Evolutionary conservation across 176 grass and related monocot genomes (phyloP), one percentile per base, ranked within the genome.

Genomic region (Zizania latifolia): DNA sequence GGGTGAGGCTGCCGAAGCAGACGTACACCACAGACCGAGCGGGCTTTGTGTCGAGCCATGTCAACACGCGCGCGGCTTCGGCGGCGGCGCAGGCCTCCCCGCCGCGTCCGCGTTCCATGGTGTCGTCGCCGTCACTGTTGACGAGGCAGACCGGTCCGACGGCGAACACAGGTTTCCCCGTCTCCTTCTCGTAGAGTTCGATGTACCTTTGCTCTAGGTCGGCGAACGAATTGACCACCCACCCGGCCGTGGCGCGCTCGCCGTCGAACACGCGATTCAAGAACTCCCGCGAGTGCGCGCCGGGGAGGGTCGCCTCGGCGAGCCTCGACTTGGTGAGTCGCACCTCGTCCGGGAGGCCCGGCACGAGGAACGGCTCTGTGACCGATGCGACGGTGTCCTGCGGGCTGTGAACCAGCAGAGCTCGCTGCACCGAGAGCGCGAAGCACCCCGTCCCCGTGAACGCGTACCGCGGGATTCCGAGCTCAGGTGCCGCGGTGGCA

Each of bases 391-490:
- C 59, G 35, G 60, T 26, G 34, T 76, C 21, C 27, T 89, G 85
- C 24, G 89, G 83, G 27, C 2, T 9, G 74, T 91, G 74, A 15
- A 78, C 69, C 8, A 89, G 44, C 22, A 92, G 89, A 0, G 82
- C 50, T 0, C 72, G 89, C 76, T 91, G 86, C 43, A 92, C 76
- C 0, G 86, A 86, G 5, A 92, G 86, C 50, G 89, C 83, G 48
- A 95, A 92, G 81, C 92, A 95, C 1, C 92, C 67, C 2, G 86
- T 92, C 33, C 72, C 83, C 0, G 80, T 72, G 86, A 95, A 92
- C 26, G 83, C 80, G 75, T 92, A 95, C 24, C 75, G 86, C 35
- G 88, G 86, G 28, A 91, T 61, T 29, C 71, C 37, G 65, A 86
- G 67, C 77, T 91, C 80, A 6, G 80, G 13, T 0, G 83, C 88